Base-by-base conservation (phyloP, 164 flowering plant species). In the Chloranthus sessilifolius region DNA sequence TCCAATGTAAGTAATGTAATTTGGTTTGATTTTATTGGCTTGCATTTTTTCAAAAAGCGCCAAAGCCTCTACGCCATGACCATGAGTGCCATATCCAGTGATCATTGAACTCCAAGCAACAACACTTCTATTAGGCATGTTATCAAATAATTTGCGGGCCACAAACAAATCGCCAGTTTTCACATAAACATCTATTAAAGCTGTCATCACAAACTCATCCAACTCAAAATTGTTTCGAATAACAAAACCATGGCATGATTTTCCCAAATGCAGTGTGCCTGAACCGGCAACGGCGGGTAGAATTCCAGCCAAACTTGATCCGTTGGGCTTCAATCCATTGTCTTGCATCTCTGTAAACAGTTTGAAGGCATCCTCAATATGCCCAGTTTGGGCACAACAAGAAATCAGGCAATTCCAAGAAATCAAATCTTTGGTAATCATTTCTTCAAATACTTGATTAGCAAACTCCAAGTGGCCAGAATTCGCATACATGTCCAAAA, bases 101-200 rank as follows among this genome's bases (percentile, higher is more conserved):
- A 52, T 52, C 56, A 52, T 52, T 17, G 56, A 52, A 29, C 56
- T 52, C 56, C 56, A 52, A 39, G 46, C 46, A 17, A 52, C 56
- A 19, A 52, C 46, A 29, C 56, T 52, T 40, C 20, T 52, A 15
- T 40, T 40, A 7, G 0, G 44, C 33, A 52, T 39, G 46, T 7
- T 7, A 20, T 52, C 9, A 12, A 52, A 52, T 22, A 52, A 29
- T 19, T 17, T 9, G 17, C 33, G 45, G 22, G 56, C 56, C 21
- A 21, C 56, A 10, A 39, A 24, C 46, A 52, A 39, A 17, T 52
- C 46, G 5, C 56, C 46, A 28, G 46, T 39, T 52, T 52, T 52
- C 26, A 46, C 58, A 54, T 43, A 54, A 43, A 12, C 50, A 54
- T 54, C 50, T 50, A 54, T 43, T 9, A 54, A 24, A 43, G 58